Evolutionary conservation across 306 rosid species (phyloP), one percentile per base, ranked within the genome.

Genomic region (Dalbergia cultrata): DNA sequence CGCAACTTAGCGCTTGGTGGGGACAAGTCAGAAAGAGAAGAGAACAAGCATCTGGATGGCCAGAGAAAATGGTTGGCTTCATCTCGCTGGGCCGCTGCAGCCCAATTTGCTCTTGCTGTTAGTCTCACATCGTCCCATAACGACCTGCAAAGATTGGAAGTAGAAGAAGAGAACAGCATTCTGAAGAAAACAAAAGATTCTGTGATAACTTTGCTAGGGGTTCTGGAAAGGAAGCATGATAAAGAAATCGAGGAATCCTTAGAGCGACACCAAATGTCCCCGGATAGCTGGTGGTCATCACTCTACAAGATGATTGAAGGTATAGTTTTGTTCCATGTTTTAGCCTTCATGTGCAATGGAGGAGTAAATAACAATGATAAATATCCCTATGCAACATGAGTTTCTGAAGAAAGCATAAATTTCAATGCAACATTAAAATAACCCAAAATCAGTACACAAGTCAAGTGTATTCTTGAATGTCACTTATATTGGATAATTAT

Each of bases 231-330:
- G 71, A 91, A 83, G 83, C 94, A 95, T 57, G 94, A 95, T 57
- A 70, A 73, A 70, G 90, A 72, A 73, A 92, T 91, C 81, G 92
- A 89, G 53, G 87, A 84, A 74, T 83, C 94, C 53, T 85, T 91
- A 18, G 73, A 77, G 11, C 84, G 37, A 53, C 87, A 81, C 70
- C 88, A 87, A 67, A 81, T 92, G 34, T 81, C 95, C 14, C 71
- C 85, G 1, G 86, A 91, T 18, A 82, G 89, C 39, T 92, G 97
- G 97, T 92, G 97, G 97, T 85, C 97, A 12, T 76, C 99, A 13
- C 91, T 95, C 54, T 95, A 90, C 89, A 86, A 85, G 84, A 90
- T 93, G 93, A 83, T 92, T 76, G 99, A 95, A 89, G 99, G 99
- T 95, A 91, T 67, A 44, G 5, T 65, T 52, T 54, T 72, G 67